These are phyloP conservation scores for Nitzschia sp. DNA, from an alignment of 108 stramenopile genomes.

Conservation along the genomic window DNA sequence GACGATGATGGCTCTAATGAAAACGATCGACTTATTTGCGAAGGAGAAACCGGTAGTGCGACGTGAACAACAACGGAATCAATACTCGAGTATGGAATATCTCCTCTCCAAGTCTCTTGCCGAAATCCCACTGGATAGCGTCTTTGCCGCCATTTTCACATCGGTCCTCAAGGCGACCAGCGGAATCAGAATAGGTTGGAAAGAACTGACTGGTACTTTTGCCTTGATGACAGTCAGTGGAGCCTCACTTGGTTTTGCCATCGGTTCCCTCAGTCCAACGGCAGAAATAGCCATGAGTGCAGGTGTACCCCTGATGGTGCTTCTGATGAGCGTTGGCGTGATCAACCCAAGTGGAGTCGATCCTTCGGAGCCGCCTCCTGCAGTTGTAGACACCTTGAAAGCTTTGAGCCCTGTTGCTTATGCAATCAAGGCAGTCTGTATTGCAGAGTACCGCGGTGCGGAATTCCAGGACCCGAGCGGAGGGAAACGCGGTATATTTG, in stretches of 20 bases:
- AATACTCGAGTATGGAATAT: constrained; percentile 80
- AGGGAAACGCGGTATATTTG: not conserved
- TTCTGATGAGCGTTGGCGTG: constrained; percentile 59
- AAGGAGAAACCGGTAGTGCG: constrained; percentile 74
- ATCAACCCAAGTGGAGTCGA: constrained; percentile 85
- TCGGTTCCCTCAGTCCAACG: constrained; percentile 63
- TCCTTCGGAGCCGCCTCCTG: constrained; percentile 42
- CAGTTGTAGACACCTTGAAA: constrained; percentile 49
- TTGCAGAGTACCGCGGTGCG: constrained; percentile 77
- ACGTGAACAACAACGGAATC: constrained; percentile 70
- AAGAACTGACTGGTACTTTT: constrained; percentile 59
- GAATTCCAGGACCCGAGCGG: constrained; percentile 48
- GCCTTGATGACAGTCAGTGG: constrained; percentile 72
- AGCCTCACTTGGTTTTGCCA: constrained; percentile 80
- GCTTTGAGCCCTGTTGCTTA: constrained; percentile 68
- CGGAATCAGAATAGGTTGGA: constrained; percentile 60
- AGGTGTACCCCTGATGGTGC: constrained; percentile 69
- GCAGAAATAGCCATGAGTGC: constrained; percentile 66
- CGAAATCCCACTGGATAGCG: constrained; percentile 75
- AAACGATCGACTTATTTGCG: constrained; percentile 77
- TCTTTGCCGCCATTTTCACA: constrained; percentile 69
- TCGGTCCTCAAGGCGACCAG: constrained; percentile 55
- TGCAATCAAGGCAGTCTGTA: constrained; percentile 79
- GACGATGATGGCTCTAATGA: constrained; percentile 78
- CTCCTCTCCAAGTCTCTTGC: constrained; percentile 80